Base-by-base conservation (phyloP, 2,329 filamentous ascomycete species). In the Hypoxylon sp. region DNA sequence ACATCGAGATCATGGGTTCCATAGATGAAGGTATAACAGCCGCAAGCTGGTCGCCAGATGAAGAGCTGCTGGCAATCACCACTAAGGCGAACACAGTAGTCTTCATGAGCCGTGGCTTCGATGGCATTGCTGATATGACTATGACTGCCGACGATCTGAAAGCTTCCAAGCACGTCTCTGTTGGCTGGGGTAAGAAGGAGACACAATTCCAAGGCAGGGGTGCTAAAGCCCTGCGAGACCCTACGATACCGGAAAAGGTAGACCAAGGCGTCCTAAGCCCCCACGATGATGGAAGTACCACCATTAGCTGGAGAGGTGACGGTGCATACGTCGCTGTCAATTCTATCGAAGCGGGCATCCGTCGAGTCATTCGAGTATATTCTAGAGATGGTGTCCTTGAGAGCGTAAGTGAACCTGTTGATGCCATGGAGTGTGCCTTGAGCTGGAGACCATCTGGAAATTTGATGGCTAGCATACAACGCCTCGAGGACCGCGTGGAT, bases 141-240 rank as follows among this genome's bases (percentile, higher is more conserved):
- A 88, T 98, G 77, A 87, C 86, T 0, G 76, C 83, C 0, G 92
- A 94, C 45, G 95, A 97, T 78, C 85, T 97, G 68, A 91, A 91
- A 72, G 87, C 89, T n/a, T 98, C 91, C 24, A 96, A 91, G 77
- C 94, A 97, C 81, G 96, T 97, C 61, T 96, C 93, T 18, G 95
- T 99, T 20, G 96, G 96, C 51, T 99, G 96, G 96, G 96, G 96
- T 64, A 98, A 98, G 82, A 93, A 92, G 76, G 96, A 99, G 80
- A 99, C 96, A 0, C 96, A 99, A 77, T 99, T 99, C 78, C 92
- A 97, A 75, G 96, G 96, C 52, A 93, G 92, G 73, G 89, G 94
- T 67, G 95, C 94, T 61, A 89, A 88, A 80, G 93, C 93, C 18
- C 82, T 98, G 69, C 87, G 93, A 56, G 96, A 99, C 78, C 96